Base-by-base conservation (phyloP, 768 basidiomycete species). In the Boletus rufocinnamomeus region DNA sequence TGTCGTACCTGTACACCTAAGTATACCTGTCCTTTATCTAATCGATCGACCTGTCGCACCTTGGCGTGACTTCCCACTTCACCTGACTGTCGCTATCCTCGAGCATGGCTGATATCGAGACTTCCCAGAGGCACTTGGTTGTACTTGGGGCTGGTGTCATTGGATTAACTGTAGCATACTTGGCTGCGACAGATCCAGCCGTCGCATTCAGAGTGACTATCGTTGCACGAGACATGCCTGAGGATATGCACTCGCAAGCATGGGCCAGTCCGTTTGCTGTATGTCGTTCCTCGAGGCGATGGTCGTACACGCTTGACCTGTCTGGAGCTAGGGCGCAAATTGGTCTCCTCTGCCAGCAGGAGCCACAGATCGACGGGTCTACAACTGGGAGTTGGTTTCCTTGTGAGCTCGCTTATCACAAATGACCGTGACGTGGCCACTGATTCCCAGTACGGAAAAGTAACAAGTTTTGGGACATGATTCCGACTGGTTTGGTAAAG, bases 221-320 rank as follows among this genome's bases (percentile, higher is more conserved):
- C 44, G 61, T 77, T 5, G 76, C 76, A 48, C 66, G 75, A 54
- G 76, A 77, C 54, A 75, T 77, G 69, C 74, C 74, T 2, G 61
- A 71, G 46, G 69, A 73, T 45, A 69, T 66, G 63, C 71, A 71
- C 46, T 81, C 79, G 4, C 78, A 79, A 52, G 77, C 73, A 5
- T 82, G 78, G 70, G 73, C 80, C 10, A 81, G 78, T 54, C 82
- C 82, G n/a, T 82, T 81, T 69, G 80, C 82, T 57, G 80, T 80
- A 56, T 52, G 76, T 68, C 25, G 25, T 47, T 21, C 17, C 43
- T 41, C 32, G 7, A 30, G 6, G 17, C 41, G 21, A 53, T 40
- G 17, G 14, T 17, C 54, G 19, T n/a, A 23, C 28, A 47, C 11
- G 2, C 46, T 45, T 21, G 7, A 21, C 43, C 25, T 9, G 4